Evolutionary conservation across 2,329 filamentous ascomycete genomes (phyloP).

Genomic region (Niveomyces coronatus): DNA sequence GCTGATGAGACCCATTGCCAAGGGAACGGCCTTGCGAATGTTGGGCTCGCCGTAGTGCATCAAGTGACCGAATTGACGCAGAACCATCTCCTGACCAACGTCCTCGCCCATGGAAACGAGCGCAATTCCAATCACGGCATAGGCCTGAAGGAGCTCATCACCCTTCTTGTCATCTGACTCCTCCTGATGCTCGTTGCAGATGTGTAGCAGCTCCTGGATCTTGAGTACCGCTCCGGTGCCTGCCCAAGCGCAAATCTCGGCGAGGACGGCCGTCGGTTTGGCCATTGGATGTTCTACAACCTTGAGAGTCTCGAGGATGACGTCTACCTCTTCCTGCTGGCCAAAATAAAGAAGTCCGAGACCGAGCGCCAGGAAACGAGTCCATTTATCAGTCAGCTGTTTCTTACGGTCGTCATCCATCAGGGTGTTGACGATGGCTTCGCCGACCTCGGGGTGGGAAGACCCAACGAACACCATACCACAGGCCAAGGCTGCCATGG

Average conservation of each 20-base stretch:
- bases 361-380: conserved; percentile 88
- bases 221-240: conserved; percentile 95
- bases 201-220: conserved; percentile 91
- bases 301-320: conserved; percentile 92
- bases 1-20: conserved; percentile 93
- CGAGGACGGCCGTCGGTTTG: conserved; percentile 86
- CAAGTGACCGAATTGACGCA: conserved; percentile 91
- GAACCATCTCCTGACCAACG: conserved; percentile 95
- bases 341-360: conserved; percentile 92
- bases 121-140: conserved; percentile 88
- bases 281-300: conserved; percentile 95
- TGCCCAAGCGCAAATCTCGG: conserved; percentile 96
- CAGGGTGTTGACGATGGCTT: conserved; percentile 84
- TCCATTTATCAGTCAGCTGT: conserved; percentile 97
- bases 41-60: conserved; percentile 99
- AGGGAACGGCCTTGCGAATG: conserved; percentile 88
- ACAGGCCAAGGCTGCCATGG: conserved; percentile 86
- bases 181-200: conserved; percentile 96
- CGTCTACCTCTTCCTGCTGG: conserved; percentile 96
- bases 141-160: conserved; percentile 89
- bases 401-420: conserved; percentile 86
- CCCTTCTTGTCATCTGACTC: conserved; percentile 91
- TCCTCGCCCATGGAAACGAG: conserved; percentile 98
- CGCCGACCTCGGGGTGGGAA: conserved; percentile 80
- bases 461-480: conserved; percentile 91